Base-by-base conservation (phyloP, 108 stramenopile genomes). In the Conticribra weissflogii region DNA sequence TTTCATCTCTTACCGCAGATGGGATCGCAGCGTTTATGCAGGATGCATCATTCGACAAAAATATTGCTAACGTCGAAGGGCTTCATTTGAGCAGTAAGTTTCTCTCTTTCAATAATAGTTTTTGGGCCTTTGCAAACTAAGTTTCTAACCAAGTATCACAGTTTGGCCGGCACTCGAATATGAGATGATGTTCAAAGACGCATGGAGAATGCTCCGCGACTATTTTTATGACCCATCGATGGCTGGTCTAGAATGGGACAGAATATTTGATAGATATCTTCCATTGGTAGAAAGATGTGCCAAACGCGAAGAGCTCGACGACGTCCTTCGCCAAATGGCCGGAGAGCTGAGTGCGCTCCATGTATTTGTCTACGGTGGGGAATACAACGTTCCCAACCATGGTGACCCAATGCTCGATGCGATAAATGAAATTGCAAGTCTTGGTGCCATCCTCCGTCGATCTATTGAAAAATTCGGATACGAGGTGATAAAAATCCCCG, bases 301-400 rank as follows among this genome's bases (percentile, higher is more conserved):
- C 1, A 86, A 88, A 60, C 54, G 91, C 55, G 88, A 88, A 68
- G 91, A 92, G 52, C 53, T 92, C 9, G 88, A 92, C 53, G 88
- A 92, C 49, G 67, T 92, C 25, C 81, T 92, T 4, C 57, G 55
- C 2, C 91, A 87, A 66, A 89, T 92, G 91, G 81, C 85, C 23
- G 74, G 85, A 3, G 91, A 92, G 59, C 63, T 92, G 4, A 83
- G 83, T 54, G 91, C 91, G 9, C 74, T 91, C 8, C 90, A 91
- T 60, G 86, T 87, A 17, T 88, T 88, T 69, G 90, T 91, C 15
- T 85, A 87, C 56, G 87, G 86, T 23, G 90, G 90, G 9, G 90
- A 91, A 54, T 87, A 90, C 57, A 80, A 71, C n/a, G 46, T 22
- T 14, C 89, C 89, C 9, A 36, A 74, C 7, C 55, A 82, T 51